Conservation (phyloP, 1,284 basidiomycete genomes). For the Rhodotorula sp. region DNA sequence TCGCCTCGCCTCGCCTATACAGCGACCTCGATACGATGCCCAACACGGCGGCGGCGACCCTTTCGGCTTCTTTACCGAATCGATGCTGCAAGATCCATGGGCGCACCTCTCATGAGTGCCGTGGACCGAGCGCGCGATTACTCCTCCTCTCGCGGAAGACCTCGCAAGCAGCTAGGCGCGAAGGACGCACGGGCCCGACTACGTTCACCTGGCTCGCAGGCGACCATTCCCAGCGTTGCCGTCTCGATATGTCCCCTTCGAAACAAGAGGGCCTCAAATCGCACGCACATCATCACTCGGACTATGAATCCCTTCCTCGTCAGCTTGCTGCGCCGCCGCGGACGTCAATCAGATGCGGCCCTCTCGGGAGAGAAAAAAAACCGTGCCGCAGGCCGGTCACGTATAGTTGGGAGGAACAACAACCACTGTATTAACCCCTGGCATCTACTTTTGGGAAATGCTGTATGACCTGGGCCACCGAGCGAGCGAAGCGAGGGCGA, state of each 20-base stretch:
- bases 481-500: no score
- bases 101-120: conserved; percentile 15
- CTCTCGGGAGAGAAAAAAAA: no score
- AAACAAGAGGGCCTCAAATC: no score
- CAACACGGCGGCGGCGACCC: background rate
- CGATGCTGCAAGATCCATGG: conserved; percentile 24
- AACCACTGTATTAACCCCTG: background rate
- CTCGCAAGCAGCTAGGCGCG: background rate
- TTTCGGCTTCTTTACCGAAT: conserved; percentile 11
- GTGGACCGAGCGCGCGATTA: background rate
- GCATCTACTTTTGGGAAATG: background rate
- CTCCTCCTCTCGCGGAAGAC: background rate
- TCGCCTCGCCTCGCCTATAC: background rate
- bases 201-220: no score
- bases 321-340: no score
- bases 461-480: background rate
- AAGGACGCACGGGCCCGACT: background rate
- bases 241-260: no score
- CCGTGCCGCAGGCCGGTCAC: no score
- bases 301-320: no score
- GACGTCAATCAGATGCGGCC: no score
- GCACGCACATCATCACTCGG: no score
- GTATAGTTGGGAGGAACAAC: background rate
- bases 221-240: no score
- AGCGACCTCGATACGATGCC: conserved; percentile 18